Evolutionary conservation across 1,139 yeast genomes (phyloP).

Genomic region (Wickerhamomyces sp.): DNA sequence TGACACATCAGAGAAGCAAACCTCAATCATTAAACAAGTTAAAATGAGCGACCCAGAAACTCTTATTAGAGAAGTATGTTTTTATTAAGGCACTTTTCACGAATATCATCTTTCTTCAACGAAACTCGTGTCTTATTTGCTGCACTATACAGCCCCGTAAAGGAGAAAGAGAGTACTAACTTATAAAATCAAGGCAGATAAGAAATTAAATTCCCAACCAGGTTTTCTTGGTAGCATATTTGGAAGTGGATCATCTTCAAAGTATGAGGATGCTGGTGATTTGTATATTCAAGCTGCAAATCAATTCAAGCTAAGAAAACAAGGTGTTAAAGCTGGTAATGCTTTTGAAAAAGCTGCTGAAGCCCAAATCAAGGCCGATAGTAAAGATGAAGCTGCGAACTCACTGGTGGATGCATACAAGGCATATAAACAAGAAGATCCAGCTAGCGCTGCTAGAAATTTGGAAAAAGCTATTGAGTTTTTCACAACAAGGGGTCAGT

Average conservation of each 20-base stretch:
- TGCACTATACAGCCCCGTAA: no score
- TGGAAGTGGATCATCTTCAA: slow-evolving; percentile 60
- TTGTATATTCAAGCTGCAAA: slow-evolving; percentile 89
- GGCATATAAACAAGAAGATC: slow-evolving; percentile 68
- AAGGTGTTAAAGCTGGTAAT: slow-evolving; percentile 65
- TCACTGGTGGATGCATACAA: slow-evolving; percentile 89
- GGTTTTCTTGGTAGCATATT: slow-evolving; percentile 68
- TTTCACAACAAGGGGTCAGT: slow-evolving; percentile 88
- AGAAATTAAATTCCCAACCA: slow-evolving; percentile 61
- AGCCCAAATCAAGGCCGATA: slow-evolving; percentile 67
- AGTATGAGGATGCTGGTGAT: slow-evolving; percentile 90
- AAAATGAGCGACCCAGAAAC: slow-evolving; percentile 24
- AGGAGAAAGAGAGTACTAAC: background rate
- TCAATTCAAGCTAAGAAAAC: slow-evolving; percentile 70
- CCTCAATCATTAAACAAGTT: background rate
- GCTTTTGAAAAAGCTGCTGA: slow-evolving; percentile 84
- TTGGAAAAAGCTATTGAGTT: slow-evolving; percentile 73
- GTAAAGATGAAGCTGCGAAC: slow-evolving; percentile 89
- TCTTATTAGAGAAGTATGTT: slow-evolving; percentile 12
- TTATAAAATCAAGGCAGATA: slow-evolving; percentile 48
- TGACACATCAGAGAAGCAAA: background rate
- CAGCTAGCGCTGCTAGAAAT: slow-evolving; percentile 75
- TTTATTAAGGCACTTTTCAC: no score
- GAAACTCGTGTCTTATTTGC: no score
- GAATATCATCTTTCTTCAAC: no score